Conservation (phyloP, 1,284 basidiomycete species). For the Phellopilus nigrolimitatus region DNA sequence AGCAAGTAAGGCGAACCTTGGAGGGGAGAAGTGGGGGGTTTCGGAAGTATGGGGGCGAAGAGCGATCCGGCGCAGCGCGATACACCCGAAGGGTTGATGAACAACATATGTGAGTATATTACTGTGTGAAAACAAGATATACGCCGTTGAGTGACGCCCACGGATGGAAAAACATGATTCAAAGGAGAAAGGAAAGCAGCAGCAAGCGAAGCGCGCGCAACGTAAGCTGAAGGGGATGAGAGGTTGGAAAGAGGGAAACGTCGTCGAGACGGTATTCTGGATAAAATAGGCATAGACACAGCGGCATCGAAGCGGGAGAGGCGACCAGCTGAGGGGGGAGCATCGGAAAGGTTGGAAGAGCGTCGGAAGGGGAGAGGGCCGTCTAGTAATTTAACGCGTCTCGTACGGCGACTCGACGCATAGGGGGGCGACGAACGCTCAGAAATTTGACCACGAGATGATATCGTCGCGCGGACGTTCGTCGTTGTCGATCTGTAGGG, state of each 20-base stretch:
- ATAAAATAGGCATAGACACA: neutral
- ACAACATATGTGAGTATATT: too few species aligned
- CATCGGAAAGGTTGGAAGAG: neutral
- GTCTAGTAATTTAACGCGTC: neutral
- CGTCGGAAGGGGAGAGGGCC: neutral
- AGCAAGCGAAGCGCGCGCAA: neutral
- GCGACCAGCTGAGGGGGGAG: neutral
- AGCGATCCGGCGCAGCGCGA: too few species aligned
- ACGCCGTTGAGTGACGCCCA: too few species aligned
- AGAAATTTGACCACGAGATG: conserved; percentile 69
- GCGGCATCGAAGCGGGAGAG: too few species aligned
- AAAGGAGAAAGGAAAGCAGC: neutral
- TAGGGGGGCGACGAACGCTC: conserved; percentile 15
- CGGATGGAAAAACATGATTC: too few species aligned
- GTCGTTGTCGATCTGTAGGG: conserved; percentile 41
- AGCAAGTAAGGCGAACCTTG: too few species aligned
- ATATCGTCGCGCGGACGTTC: conserved; percentile 38
- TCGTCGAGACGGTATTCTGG: neutral
- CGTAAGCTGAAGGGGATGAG: neutral
- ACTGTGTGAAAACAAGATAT: too few species aligned
- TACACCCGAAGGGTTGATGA: too few species aligned
- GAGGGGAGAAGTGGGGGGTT: too few species aligned
- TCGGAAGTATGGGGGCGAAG: too few species aligned
- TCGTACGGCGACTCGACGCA: too few species aligned
- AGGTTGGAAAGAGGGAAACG: neutral